Evolutionary conservation across 1,284 basidiomycete species (phyloP).

Genomic region (Exobasidium rhododendri): DNA sequence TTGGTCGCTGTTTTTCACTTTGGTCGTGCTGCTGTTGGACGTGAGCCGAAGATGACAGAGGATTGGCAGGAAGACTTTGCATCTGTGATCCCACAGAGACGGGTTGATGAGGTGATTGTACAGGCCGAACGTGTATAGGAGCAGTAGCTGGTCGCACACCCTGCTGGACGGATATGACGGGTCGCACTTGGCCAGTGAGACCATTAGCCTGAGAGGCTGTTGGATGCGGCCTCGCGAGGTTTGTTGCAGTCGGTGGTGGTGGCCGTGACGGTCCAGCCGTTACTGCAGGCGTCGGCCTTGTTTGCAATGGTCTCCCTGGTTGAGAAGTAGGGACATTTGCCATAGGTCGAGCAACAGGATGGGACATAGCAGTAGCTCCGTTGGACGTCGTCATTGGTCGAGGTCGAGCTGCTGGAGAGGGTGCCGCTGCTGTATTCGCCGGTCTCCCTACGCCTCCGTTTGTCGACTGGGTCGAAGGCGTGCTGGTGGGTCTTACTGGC

Average conservation of each 20-base stretch:
- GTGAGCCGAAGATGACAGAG: too few relatives aligned
- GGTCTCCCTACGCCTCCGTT: not conserved
- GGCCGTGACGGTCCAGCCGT: not conserved
- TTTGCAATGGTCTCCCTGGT: not conserved
- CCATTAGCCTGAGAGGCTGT: not conserved
- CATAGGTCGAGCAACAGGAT: too few relatives aligned
- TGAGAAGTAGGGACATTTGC: not conserved
- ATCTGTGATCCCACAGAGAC: too few relatives aligned
- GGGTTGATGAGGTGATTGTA: not conserved
- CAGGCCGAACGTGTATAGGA: not conserved
- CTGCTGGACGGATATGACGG: not conserved
- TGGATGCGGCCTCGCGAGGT: not conserved
- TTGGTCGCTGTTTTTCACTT: too few relatives aligned
- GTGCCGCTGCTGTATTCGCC: slow-evolving; percentile 10
- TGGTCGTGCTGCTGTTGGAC: not conserved
- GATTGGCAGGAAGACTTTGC: too few relatives aligned
- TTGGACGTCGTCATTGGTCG: slow-evolving; percentile 9
- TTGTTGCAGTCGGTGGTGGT: not conserved
- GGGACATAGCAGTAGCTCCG: not conserved
- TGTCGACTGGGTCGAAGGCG: not conserved
- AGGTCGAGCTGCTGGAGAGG: slow-evolving; percentile 1
- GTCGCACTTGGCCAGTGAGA: not conserved
- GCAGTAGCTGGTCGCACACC: not conserved
- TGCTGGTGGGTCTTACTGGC: not conserved
- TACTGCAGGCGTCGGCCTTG: slow-evolving; percentile 1